phyloP scores from a whole-genome alignment of 768 basidiomycete species.

The Exidia glandulosa region DNA sequence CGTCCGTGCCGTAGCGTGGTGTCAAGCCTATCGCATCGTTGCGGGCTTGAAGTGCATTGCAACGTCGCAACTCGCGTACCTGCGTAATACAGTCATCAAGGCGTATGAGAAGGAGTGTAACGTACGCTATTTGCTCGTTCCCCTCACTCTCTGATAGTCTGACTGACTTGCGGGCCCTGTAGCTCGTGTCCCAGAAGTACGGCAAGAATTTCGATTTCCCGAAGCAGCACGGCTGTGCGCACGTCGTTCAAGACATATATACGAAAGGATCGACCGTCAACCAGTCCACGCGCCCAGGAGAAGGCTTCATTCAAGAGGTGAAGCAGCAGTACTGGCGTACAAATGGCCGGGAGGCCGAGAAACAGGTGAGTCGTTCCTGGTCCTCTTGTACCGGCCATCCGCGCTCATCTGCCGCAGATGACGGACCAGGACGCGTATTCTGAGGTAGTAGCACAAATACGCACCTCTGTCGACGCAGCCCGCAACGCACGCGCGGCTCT shows the following conservation, averaged over 20 bases:
- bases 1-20: conserved; percentile 17
- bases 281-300: conserved; percentile 17
- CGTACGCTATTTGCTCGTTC: background rate
- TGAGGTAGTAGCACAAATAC: conserved; percentile 14
- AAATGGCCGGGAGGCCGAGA: conserved; percentile 18
- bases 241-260: conserved; percentile 16
- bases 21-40: conserved; percentile 13
- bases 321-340: conserved; percentile 19
- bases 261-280: conserved; percentile 20
- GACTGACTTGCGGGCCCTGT: background rate
- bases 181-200: conserved; percentile 13
- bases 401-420: background rate
- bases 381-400: background rate
- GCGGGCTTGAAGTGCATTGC: conserved; percentile 20
- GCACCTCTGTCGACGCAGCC: conserved; percentile 9
- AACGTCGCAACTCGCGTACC: conserved; percentile 10
- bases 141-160: too few species aligned
- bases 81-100: background rate
- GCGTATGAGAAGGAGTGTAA: background rate
- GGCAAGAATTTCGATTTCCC: conserved; percentile 19
- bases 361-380: conserved; percentile 14
- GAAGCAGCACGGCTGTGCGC: conserved; percentile 18
- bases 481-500: background rate
- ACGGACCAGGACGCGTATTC: background rate
- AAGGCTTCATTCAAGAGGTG: conserved; percentile 23